These are phyloP conservation scores for Chernovozyma sophiae-reginae DNA, from an alignment of 1,139 yeast genomes.

Conservation along the genomic window DNA sequence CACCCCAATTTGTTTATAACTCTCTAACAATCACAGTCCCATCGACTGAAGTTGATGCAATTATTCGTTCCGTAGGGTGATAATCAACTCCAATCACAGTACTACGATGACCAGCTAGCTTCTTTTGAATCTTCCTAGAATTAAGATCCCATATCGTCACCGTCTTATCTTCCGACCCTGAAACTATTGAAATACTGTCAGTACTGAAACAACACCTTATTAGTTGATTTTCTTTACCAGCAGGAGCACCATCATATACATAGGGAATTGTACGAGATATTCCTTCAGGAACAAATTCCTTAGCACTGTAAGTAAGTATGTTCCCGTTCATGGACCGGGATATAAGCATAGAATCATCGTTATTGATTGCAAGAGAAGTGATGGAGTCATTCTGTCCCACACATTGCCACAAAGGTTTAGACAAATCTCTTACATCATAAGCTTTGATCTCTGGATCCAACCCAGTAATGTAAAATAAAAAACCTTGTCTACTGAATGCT, in stretches of 20 bases:
- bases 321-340: conserved; percentile 58
- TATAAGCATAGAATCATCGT: conserved; percentile 46
- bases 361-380: conserved; percentile 50
- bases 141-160: conserved; percentile 61
- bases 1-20: too few species aligned
- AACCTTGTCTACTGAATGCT: conserved; percentile 33
- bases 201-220: conserved; percentile 46
- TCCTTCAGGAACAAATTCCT: conserved; percentile 36
- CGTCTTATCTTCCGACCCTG: conserved; percentile 63
- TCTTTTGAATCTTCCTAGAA: conserved; percentile 42
- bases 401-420: conserved; percentile 43
- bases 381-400: conserved; percentile 45
- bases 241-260: conserved; percentile 56
- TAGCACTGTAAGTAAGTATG: conserved; percentile 54
- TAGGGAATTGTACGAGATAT: conserved; percentile 38
- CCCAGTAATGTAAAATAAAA: conserved; percentile 54
- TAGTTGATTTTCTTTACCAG: conserved; percentile 51
- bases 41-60: conserved; percentile 47
- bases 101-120: conserved; percentile 58
- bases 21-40: conserved; percentile 47
- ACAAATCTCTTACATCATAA: conserved; percentile 47
- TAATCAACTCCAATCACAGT: conserved; percentile 57
- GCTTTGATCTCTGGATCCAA: conserved; percentile 61
- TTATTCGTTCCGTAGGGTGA: conserved; percentile 34
- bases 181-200: conserved; percentile 34